Conservation (phyloP, 768 basidiomycete species). For the Trametes cubensis region DNA sequence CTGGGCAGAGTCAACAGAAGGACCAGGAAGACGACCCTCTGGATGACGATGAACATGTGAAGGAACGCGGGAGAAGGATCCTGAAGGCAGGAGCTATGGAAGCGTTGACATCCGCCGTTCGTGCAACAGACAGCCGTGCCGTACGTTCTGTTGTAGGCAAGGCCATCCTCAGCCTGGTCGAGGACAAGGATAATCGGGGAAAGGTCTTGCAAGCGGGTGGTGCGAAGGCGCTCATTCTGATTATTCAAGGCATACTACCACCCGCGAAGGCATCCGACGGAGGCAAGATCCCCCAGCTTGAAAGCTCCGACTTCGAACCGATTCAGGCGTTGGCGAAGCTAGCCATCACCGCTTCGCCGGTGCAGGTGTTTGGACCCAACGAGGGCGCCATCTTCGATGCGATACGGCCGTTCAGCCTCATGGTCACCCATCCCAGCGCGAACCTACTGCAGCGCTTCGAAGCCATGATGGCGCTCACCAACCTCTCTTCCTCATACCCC, state of each 20-base stretch:
- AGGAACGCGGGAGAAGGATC: conserved; percentile 56
- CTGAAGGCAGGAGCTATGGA: conserved; percentile 66
- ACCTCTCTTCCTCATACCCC: conserved; percentile 36
- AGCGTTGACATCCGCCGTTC: conserved; percentile 59
- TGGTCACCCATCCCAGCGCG: conserved; percentile 71
- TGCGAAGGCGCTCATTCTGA: conserved; percentile 60
- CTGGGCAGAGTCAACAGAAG: conserved; percentile 20
- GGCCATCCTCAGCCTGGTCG: conserved; percentile 69
- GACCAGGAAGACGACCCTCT: conserved; percentile 32
- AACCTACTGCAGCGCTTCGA: conserved; percentile 87
- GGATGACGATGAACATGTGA: conserved; percentile 71
- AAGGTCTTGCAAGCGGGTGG: conserved; percentile 79
- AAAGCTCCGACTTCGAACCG: conserved; percentile 54
- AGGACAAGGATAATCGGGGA: conserved; percentile 78
- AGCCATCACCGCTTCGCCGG: conserved; percentile 86
- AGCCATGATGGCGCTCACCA: conserved; percentile 94
- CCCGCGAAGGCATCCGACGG: conserved; percentile 32
- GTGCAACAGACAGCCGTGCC: conserved; percentile 62
- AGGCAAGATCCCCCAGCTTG: conserved; percentile 37
- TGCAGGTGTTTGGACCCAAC: conserved; percentile 89
- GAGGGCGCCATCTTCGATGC: conserved; percentile 76
- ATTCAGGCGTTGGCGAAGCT: conserved; percentile 93
- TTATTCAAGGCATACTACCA: conserved; percentile 54
- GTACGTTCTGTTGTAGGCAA: conserved; percentile 62
- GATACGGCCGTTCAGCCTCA: conserved; percentile 76